These are phyloP conservation scores for Melaleuca alternifolia DNA, from an alignment of 345 rosid species.

Conservation along the genomic window DNA sequence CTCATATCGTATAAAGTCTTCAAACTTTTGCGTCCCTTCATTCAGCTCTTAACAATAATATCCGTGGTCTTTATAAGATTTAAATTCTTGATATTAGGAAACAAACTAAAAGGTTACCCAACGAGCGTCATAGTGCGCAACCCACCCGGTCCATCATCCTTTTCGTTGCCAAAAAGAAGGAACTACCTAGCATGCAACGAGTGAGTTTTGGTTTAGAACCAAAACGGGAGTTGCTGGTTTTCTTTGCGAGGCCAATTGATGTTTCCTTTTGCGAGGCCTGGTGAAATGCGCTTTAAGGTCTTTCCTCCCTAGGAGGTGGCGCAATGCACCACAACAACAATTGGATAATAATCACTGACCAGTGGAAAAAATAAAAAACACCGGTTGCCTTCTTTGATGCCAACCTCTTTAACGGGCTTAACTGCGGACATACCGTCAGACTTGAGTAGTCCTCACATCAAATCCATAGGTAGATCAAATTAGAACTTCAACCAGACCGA, in stretches of 20 bases:
- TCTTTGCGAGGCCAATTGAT: background rate
- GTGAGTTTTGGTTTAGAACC: background rate
- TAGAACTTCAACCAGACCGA: background rate
- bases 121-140: background rate
- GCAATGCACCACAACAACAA: too few species aligned
- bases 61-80: background rate
- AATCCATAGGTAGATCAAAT: background rate
- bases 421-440: background rate
- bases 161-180: background rate
- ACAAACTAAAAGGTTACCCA: background rate
- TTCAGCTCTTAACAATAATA: background rate
- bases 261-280: background rate
- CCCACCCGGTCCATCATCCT: background rate
- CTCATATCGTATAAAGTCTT: background rate
- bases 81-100: background rate
- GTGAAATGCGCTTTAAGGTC: background rate
- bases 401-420: background rate
- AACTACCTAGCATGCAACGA: background rate
- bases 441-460: background rate
- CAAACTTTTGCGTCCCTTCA: background rate
- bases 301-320: too few species aligned
- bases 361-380: too few species aligned
- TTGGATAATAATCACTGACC: too few species aligned
- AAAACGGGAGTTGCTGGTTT: background rate
- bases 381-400: too few species aligned